Conservation (phyloP, 495 filamentous ascomycete species). For the Aspergillus panamensis region DNA sequence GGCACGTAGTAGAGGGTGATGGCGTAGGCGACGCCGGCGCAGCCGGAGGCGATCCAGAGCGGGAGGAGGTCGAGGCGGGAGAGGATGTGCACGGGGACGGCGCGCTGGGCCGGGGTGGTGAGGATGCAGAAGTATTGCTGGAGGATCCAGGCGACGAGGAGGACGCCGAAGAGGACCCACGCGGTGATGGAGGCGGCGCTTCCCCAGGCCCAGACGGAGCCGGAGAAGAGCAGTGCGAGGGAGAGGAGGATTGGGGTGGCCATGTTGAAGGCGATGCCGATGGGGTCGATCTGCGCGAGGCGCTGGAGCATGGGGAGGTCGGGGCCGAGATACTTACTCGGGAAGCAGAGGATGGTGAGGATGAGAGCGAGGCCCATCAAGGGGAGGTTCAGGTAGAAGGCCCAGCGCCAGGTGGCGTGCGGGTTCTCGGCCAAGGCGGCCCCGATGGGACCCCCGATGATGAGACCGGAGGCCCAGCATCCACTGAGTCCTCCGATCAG, state of each 20-base stretch:
- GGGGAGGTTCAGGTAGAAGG: slow-evolving; percentile 63
- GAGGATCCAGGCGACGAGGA: slow-evolving; percentile 33
- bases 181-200: slow-evolving; percentile 47
- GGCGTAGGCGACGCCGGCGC: slow-evolving; percentile 13
- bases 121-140: slow-evolving; percentile 19
- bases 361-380: slow-evolving; percentile 46
- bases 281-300: slow-evolving; percentile 13
- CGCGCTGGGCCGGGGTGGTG: slow-evolving; percentile 8
- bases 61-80: slow-evolving; percentile 7
- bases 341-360: slow-evolving; percentile 49
- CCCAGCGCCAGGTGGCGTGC: slow-evolving; percentile 53
- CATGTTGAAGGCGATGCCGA: slow-evolving; percentile 24
- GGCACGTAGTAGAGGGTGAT: slow-evolving; percentile 17
- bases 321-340: slow-evolving; percentile 20
- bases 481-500: slow-evolving; percentile 39
- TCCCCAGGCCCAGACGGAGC: slow-evolving; percentile 49
- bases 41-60: slow-evolving; percentile 15
- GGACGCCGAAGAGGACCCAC: slow-evolving; percentile 45
- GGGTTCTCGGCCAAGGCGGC: slow-evolving; percentile 53
- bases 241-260: slow-evolving; percentile 19
- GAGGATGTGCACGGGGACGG: slow-evolving; percentile 13
- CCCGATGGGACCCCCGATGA: slow-evolving; percentile 51
- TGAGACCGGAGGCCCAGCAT: slow-evolving; percentile 43
- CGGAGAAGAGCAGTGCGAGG: slow-evolving; percentile 27
- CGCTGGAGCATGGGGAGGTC: slow-evolving; percentile 11